Base-by-base conservation (phyloP, 2,329 filamentous ascomycete genomes). In the Phaeoacremonium minimum region DNA sequence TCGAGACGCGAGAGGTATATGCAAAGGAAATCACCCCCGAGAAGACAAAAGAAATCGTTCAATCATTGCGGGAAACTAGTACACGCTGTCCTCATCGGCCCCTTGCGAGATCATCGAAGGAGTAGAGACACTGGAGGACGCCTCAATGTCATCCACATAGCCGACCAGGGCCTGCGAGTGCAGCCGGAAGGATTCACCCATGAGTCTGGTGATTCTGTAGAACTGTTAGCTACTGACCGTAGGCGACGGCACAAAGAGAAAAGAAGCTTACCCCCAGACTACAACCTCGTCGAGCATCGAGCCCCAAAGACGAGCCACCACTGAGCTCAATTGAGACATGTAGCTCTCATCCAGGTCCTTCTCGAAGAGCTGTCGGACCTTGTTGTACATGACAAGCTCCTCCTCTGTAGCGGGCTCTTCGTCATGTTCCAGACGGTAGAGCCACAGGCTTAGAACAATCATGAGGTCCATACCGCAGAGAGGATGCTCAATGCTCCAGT, bases 401-500 rank as follows among this genome's bases (percentile, higher is more conserved):
- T 94, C 88, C 48, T 86, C 83, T 18, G 81, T 87, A 20, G 87
- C 85, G 17, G 84, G 83, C 69, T 97, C 91, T 47, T 95, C 90
- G 71, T 98, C 93, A 69, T 97, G 90, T 84, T 98, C 93, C 72
- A 98, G 84, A 67, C 90, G 89, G 72, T 96, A 97, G 53, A 98
- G 83, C 93, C 93, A 98, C 49, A 97, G 74, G 55, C 88, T 96
- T 51, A 98, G 83, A 51, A 96, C 93, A 60, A 97, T 93, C 80
- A 98, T 95, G 49, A 97, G 75, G 62, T 98, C 93, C 69, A 98
- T 80, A 45, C 91, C 91, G 56, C 90, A 96, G 40, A 98, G 81
- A 35, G 93, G 90, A 61, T 98, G 91, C 69, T 98, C 93, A 43
- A 97, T 87, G 60, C 91, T 97, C 93, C 93, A 98, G 66, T 97